Evolutionary conservation across 352 stramenopile species (phyloP).

Genomic region (Globisporangium emineosum): DNA sequence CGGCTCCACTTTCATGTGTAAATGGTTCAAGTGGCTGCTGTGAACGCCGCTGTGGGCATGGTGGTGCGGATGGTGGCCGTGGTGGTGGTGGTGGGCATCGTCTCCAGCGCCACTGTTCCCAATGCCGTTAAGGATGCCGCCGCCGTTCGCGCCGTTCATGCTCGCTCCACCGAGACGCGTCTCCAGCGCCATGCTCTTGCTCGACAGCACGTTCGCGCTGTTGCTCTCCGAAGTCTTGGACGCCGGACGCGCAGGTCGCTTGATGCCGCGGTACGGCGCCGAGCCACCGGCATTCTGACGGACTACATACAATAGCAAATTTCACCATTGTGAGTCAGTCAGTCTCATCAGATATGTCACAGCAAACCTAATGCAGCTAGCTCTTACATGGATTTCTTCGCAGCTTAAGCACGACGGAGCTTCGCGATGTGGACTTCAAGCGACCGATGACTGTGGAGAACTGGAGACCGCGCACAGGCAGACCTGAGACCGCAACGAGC

Average conservation of each 20-base stretch:
- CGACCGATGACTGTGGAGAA: slow-evolving; percentile 81
- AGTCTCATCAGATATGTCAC: neutral
- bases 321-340: slow-evolving; percentile 1
- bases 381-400: slow-evolving; percentile 77
- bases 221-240: slow-evolving; percentile 64
- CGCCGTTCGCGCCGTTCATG: slow-evolving; percentile 31
- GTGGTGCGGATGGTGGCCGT: slow-evolving; percentile 18
- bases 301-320: slow-evolving; percentile 35
- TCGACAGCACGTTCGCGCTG: slow-evolving; percentile 71
- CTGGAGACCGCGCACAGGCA: slow-evolving; percentile 72
- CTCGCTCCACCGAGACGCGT: slow-evolving; percentile 46
- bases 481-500: slow-evolving; percentile 64
- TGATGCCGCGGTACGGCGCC: slow-evolving; percentile 52
- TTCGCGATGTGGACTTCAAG: slow-evolving; percentile 75
- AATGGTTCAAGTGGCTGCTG: slow-evolving; percentile 26
- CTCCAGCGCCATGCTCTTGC: slow-evolving; percentile 67
- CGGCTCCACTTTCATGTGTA: slow-evolving; percentile 59
- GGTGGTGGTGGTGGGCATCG: slow-evolving; percentile 8
- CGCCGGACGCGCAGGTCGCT: slow-evolving; percentile 46
- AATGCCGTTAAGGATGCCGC: slow-evolving; percentile 19
- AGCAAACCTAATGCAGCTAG: neutral
- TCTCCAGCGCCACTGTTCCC: slow-evolving; percentile 14
- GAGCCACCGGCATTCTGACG: slow-evolving; percentile 59
- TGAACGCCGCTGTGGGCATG: neutral
- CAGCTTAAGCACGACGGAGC: slow-evolving; percentile 78